Evolutionary conservation across 108 stramenopile genomes (phyloP), one percentile per base, ranked within the genome.

Genomic region (Skeletonema potamos): DNA sequence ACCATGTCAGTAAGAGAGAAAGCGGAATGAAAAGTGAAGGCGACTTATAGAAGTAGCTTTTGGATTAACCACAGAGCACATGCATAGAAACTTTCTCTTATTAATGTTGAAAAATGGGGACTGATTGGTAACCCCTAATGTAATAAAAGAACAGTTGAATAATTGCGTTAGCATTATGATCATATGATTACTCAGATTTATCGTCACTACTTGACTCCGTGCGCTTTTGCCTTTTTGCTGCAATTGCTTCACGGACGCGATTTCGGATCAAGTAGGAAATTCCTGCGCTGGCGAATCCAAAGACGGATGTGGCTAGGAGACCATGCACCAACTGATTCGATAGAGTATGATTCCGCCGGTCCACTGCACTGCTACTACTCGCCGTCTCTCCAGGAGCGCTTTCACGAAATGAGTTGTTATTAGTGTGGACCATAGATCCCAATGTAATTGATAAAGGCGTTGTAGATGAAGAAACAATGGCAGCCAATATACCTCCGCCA

Each of bases 251-350:
- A 26, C 79, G 72, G n/a, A 70, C 73, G 22, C 68, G 51, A 56
- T 74, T 81, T 55, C 79, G 48, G n/a, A 81, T 41, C 3, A 81
- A 43, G 34, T 81, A 81, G 17, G 73, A 58, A 18, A 70, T 12
- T 36, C 79, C 79, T 20, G 79, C 79, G 62, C 79, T 65, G 1
- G 66, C 26, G 44, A 81, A 81, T 28, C 79, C 79, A 65, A 81
- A 64, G 1, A 72, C 73, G 29, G 79, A 73, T 22, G 73, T 70
- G 11, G 73, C 68, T 37, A 81, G 39, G n/a, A 81, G 59, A 58
- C 72, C 79, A 51, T 74, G 43, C 39, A 81, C 20, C 48, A 68
- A 28, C 13, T 43, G 54, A 58, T 34, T 58, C 61, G 27, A 62
- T 54, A 56, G 20, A 30, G 58, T 22, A 20, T 22, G 46, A 22